Evolutionary conservation across 345 rosid genomes (phyloP).

Genomic region (Lepidium didymum): DNA sequence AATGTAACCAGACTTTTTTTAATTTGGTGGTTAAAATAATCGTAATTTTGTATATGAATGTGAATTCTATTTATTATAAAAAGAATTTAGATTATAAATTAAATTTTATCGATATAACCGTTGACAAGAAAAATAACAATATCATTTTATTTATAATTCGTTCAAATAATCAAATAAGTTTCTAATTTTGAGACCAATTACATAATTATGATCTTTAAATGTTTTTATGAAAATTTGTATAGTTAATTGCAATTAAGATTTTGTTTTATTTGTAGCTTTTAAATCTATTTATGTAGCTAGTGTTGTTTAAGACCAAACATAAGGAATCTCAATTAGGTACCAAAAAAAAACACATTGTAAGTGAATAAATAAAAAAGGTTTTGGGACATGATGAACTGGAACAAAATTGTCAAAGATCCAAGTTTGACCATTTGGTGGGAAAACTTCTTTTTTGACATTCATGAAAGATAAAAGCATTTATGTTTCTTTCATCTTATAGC

Average conservation of each 20-base stretch:
- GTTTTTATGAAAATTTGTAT: neutral
- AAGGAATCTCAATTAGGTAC: neutral
- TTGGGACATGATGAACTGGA: conserved; percentile 16
- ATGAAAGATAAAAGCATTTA: conserved; percentile 27
- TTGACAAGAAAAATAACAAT: no score
- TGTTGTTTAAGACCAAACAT: neutral
- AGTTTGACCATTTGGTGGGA: conserved; percentile 29
- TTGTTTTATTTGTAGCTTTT: neutral
- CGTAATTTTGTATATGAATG: no score
- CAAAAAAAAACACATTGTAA: neutral
- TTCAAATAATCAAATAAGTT: no score
- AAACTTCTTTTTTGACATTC: conserved; percentile 27
- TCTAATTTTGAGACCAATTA: no score
- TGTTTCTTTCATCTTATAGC: conserved; percentile 19
- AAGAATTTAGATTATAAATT: no score
- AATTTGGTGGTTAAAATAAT: no score
- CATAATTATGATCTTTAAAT: no score
- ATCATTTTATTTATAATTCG: no score
- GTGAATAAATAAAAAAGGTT: neutral
- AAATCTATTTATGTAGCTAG: neutral
- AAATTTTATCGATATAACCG: no score
- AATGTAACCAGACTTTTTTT: no score
- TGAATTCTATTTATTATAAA: no score
- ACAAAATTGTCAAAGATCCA: conserved; percentile 27
- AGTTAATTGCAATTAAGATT: no score